A percentile compares a stretch with the other conserved stretches of the same genome.
These are phyloP conservation scores for Euphorbia schlechtendalii DNA, from an alignment of 441 rosid species.

Conservation along the genomic window DNA sequence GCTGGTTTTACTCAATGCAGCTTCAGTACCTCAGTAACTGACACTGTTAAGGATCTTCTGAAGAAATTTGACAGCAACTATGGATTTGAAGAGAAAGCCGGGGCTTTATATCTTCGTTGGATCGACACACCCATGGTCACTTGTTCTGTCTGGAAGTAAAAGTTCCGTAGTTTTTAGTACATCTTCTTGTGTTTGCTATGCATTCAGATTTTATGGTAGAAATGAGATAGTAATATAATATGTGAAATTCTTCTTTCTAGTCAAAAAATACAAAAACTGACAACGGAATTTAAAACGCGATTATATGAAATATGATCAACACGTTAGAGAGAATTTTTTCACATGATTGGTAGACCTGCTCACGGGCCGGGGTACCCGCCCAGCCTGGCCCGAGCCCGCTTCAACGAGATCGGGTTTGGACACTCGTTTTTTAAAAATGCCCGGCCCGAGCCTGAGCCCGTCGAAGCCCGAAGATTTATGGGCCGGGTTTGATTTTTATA, in stretches of 20 bases:
- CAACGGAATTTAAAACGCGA: too few relatives aligned
- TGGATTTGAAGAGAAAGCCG: background rate
- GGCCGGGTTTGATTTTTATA: too few relatives aligned
- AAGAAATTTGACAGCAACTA: background rate
- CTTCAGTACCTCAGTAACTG: background rate
- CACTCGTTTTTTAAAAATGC: too few relatives aligned
- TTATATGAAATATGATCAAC: too few relatives aligned
- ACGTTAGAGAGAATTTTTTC: too few relatives aligned
- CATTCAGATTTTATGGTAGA: background rate
- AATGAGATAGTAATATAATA: background rate
- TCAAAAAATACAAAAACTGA: background rate
- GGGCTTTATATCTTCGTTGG: background rate
- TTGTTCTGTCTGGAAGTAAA: background rate
- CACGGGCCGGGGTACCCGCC: too few relatives aligned
- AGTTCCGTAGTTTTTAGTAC: too few relatives aligned
- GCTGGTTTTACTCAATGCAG: background rate
- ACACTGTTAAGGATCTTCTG: background rate
- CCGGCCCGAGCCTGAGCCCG: too few relatives aligned
- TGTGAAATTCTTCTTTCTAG: background rate
- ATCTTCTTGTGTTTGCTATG: background rate
- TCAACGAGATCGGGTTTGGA: too few relatives aligned
- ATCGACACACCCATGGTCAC: background rate
- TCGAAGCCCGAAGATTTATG: too few relatives aligned
- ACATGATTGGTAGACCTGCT: too few relatives aligned
- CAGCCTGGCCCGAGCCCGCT: too few relatives aligned